Conservation (phyloP, 2,329 filamentous ascomycete genomes). For the Helminthosporium solani region DNA sequence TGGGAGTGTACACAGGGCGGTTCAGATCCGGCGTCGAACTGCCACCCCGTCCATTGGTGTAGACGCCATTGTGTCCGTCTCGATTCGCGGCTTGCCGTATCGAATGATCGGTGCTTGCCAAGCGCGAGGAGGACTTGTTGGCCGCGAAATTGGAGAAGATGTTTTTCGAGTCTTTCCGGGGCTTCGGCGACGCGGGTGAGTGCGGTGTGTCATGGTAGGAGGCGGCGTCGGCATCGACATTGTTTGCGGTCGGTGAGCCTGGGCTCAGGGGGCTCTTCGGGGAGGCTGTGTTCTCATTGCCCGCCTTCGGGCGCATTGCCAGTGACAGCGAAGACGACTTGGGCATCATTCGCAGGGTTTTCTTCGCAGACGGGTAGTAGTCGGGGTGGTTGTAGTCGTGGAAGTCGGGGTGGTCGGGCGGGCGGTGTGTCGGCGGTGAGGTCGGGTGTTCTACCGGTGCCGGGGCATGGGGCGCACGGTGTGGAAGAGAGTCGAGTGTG, state of each 20-base stretch:
- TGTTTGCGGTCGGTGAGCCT: conserved; percentile 27
- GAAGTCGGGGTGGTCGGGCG: conserved; percentile 30
- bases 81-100: conserved; percentile 37
- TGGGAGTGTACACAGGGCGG: conserved; percentile 39
- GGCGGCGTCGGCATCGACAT: conserved; percentile 24
- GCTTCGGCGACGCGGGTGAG: conserved; percentile 38
- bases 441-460: conserved; percentile 21
- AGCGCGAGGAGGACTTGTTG: conserved; percentile 48
- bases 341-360: conserved; percentile 42
- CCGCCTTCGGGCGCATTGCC: conserved; percentile 35
- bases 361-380: conserved; percentile 25
- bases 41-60: conserved; percentile 46
- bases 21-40: conserved; percentile 52
- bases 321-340: conserved; percentile 42
- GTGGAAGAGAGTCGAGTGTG: conserved; percentile 13
- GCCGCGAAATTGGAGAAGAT: conserved; percentile 53
- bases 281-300: conserved; percentile 27
- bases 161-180: conserved; percentile 42
- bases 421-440: conserved; percentile 16
- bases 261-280: conserved; percentile 40
- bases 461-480: conserved; percentile 29
- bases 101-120: conserved; percentile 39
- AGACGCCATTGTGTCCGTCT: conserved; percentile 34
- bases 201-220: conserved; percentile 34
- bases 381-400: conserved; percentile 25